phyloP scores from a whole-genome alignment of 176 grass and related monocot species.

The Echinochloa phyllopogon region DNA sequence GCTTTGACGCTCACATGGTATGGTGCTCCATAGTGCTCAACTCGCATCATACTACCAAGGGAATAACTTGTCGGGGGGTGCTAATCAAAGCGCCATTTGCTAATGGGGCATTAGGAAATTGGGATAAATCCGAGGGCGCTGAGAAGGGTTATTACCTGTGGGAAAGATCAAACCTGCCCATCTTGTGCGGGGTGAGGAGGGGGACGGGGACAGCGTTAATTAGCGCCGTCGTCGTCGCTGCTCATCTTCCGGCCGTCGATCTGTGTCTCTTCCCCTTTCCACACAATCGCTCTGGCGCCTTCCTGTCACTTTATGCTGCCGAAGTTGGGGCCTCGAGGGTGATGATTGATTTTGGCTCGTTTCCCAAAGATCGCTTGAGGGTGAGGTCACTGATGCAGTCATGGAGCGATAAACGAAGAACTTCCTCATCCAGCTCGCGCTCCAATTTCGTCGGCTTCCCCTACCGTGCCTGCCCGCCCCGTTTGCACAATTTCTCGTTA shows the following conservation, averaged over 20 bases:
- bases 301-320: background rate
- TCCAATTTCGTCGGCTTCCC: too few relatives aligned
- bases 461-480: too few relatives aligned
- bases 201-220: background rate
- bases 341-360: background rate
- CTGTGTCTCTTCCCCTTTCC: background rate
- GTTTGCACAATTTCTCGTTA: too few relatives aligned
- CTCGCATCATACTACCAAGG: constrained; percentile 12
- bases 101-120: background rate
- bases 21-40: background rate
- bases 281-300: background rate
- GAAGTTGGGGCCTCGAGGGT: background rate
- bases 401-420: too few relatives aligned
- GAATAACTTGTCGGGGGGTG: background rate
- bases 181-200: constrained; percentile 62
- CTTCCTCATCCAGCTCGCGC: too few relatives aligned
- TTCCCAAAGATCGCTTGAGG: background rate
- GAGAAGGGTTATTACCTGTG: constrained; percentile 37
- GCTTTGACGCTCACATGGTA: constrained; percentile 12
- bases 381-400: constrained; percentile 6
- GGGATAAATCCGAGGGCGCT: background rate
- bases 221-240: background rate
- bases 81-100: background rate
- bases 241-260: constrained; percentile 26
- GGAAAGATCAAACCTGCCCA: constrained; percentile 60